Base-by-base conservation (phyloP, 345 rosid genomes). In the Stellera chamaejasme region DNA sequence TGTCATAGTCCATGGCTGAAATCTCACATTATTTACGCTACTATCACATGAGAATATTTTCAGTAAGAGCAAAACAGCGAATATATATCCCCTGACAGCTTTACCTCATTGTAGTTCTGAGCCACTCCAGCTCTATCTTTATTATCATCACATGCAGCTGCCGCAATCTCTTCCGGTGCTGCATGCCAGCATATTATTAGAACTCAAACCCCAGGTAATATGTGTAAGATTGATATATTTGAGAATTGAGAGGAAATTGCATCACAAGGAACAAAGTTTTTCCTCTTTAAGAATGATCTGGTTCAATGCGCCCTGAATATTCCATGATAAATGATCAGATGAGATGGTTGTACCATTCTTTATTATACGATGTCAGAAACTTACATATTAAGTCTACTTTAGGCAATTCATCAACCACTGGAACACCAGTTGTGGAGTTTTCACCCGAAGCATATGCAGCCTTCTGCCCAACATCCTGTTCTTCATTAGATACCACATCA, bases 121-220 rank as follows among this genome's bases (percentile, higher is more conserved):
- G 79, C 76, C 70, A 87, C 36, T 46, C 76, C 77, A 60, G 71
- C 32, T 50, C 92, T 80, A 32, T 68, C 85, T n/a, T 80, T 71
- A 65, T 82, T 69, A 68, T 73, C 67, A 62, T 81, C 85, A 64
- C 71, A 74, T 59, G 82, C 82, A 68, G 81, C 77, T 16, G 65
- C 66, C 12, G 41, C 55, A 49, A 81, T 67, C 67, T 93, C 94
- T 63, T 81, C 88, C 10, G 82, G 28, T 48, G 82, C 99, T 89
- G 79, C 69, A 67, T 10, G 39, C 5, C 39, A 32, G 39, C 39
- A 5, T 32, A 32, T 32, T 5, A 8, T 32, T 32, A 32, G 39
- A 32, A 32, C 39, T 32, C 3, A 32, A 5, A 32, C 5, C 39
- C 39, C 9, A 8, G 39, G 39, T 32, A 32, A 32, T 32, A 5